Evolutionary conservation across 2,329 filamentous ascomycete species (phyloP).

Genomic region (Aspergillus tubingensis): DNA sequence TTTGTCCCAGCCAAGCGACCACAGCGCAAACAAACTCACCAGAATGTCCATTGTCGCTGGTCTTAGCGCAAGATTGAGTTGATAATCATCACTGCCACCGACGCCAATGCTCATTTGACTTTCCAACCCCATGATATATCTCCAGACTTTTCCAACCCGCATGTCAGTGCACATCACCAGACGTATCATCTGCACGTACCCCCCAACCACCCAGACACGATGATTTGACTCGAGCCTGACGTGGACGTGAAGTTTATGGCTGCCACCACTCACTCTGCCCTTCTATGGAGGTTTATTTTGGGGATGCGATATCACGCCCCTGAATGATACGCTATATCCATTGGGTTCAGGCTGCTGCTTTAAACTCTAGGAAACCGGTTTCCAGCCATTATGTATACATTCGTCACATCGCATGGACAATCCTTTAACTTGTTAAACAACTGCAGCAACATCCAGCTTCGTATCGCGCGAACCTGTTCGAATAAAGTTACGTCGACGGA

Average conservation of each 20-base stretch:
- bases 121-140: neutral
- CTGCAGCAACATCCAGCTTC: neutral
- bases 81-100: neutral
- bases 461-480: neutral
- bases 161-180: neutral
- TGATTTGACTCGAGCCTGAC: neutral
- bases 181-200: conserved; percentile 5
- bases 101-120: neutral
- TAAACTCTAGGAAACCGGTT: neutral
- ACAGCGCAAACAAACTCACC: neutral
- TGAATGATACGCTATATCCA: neutral
- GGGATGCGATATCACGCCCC: neutral
- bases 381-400: neutral
- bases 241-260: neutral
- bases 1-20: neutral
- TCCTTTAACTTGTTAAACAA: neutral
- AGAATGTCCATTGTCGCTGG: neutral
- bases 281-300: no score
- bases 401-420: neutral
- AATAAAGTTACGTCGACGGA: neutral
- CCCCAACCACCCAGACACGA: neutral
- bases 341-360: neutral
- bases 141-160: neutral
- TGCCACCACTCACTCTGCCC: neutral
- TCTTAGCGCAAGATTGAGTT: neutral